These are phyloP conservation scores for Populus ilicifolia DNA, from an alignment of 345 rosid genomes.

Conservation along the genomic window DNA sequence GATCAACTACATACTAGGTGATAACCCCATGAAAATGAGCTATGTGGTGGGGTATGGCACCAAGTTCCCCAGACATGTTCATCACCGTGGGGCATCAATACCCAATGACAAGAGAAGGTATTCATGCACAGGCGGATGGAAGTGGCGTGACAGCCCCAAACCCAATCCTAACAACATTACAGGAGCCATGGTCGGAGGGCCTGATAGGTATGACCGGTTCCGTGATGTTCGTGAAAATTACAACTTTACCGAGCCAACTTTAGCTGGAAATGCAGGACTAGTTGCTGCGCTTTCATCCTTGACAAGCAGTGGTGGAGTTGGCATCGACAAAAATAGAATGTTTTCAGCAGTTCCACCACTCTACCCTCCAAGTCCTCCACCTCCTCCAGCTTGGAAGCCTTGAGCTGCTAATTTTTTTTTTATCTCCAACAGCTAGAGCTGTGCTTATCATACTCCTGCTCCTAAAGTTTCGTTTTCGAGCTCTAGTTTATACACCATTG, in stretches of 20 bases:
- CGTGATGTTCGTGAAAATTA: constrained; percentile 47
- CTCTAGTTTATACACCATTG: background rate
- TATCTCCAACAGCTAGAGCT: background rate
- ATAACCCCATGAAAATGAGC: constrained; percentile 82
- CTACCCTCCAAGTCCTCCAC: constrained; percentile 66
- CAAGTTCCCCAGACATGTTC: constrained; percentile 67
- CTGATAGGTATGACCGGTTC: constrained; percentile 64
- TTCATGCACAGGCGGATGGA: constrained; percentile 69
- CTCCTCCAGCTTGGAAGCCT: constrained; percentile 81
- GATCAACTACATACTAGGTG: constrained; percentile 76
- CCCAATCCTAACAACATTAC: constrained; percentile 67
- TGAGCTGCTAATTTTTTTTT: constrained; percentile 17
- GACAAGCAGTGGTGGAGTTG: constrained; percentile 45
- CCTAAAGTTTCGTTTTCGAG: background rate
- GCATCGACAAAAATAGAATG: constrained; percentile 62
- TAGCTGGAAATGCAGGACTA: constrained; percentile 78
- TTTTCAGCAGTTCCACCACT: constrained; percentile 74
- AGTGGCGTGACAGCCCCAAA: constrained; percentile 54
- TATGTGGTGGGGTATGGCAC: constrained; percentile 70
- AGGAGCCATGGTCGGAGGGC: constrained; percentile 93
- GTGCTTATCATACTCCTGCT: background rate
- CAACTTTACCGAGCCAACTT: constrained; percentile 69
- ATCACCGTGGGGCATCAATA: constrained; percentile 79
- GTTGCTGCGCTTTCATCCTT: constrained; percentile 76
- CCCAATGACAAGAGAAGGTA: constrained; percentile 49